These are phyloP conservation scores for Stagonosporopsis vannaccii DNA, from an alignment of 2,329 filamentous ascomycete species.

Conservation along the genomic window DNA sequence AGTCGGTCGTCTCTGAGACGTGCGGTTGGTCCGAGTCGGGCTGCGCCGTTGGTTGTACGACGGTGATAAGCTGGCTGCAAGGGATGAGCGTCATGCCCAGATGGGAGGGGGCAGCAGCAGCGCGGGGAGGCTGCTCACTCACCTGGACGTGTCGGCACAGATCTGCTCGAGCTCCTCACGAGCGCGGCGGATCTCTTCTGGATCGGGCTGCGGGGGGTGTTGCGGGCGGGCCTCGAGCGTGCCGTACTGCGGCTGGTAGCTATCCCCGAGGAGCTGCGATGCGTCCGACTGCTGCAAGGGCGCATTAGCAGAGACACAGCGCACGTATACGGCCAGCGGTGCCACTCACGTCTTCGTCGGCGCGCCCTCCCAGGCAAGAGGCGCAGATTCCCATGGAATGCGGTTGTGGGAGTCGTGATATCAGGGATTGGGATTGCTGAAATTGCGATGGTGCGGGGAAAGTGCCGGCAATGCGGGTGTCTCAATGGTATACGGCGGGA, in stretches of 20 bases:
- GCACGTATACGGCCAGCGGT: slow-evolving; percentile 9
- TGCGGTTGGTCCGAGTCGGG: slow-evolving; percentile 31
- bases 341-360: slow-evolving; percentile 53
- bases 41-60: slow-evolving; percentile 54
- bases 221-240: slow-evolving; percentile 37
- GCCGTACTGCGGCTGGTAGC: slow-evolving; percentile 55
- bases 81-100: slow-evolving; percentile 28
- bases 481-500: slow-evolving; percentile 9
- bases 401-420: slow-evolving; percentile 7
- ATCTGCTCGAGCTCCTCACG: slow-evolving; percentile 58
- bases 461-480: slow-evolving; percentile 5
- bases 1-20: slow-evolving; percentile 50
- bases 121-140: slow-evolving; percentile 44
- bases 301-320: slow-evolving; percentile 30
- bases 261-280: slow-evolving; percentile 56
- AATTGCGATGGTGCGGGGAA: slow-evolving; percentile 2
- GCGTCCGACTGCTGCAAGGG: slow-evolving; percentile 54
- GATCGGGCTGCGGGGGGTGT: slow-evolving; percentile 53
- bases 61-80: slow-evolving; percentile 59
- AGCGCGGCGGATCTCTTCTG: slow-evolving; percentile 58
- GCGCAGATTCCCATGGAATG: slow-evolving; percentile 58
- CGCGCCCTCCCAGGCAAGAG: slow-evolving; percentile 57
- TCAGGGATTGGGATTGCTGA: slow-evolving; percentile 4
- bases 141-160: slow-evolving; percentile 54
- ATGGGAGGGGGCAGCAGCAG: slow-evolving; percentile 5